These are phyloP conservation scores for Neospora caninum DNA, from an alignment of 169 alveolate genomes.

Conservation along the genomic window DNA sequence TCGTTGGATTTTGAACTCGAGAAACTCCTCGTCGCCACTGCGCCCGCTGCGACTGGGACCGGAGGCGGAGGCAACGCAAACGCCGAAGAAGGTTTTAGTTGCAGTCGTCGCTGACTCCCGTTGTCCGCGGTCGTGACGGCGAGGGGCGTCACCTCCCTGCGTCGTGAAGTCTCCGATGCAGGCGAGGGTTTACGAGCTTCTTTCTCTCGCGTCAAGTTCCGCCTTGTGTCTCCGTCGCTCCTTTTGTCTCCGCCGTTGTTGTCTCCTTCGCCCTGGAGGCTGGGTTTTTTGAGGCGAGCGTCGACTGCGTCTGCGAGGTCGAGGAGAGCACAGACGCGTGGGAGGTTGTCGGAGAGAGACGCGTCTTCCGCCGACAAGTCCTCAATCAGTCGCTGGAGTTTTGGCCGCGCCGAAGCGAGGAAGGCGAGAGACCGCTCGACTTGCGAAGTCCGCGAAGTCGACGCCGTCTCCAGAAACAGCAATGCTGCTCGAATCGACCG, in stretches of 20 bases:
- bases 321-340: background rate
- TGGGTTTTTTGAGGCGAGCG: background rate
- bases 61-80: conserved; percentile 10
- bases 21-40: background rate
- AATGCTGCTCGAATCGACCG: background rate
- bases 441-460: background rate
- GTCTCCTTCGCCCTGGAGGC: background rate
- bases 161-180: too few species aligned
- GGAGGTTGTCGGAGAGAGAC: background rate
- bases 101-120: background rate
- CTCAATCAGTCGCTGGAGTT: background rate
- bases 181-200: background rate
- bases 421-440: background rate
- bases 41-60: background rate
- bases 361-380: background rate
- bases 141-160: too few species aligned
- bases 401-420: background rate
- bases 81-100: background rate
- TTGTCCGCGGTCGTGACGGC: background rate
- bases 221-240: background rate
- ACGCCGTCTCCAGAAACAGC: background rate
- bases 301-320: background rate
- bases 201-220: background rate
- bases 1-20: background rate
- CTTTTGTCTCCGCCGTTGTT: background rate